Evolutionary conservation across 495 filamentous ascomycete species (phyloP).

Genomic region (Talaromyces borbonicus): DNA sequence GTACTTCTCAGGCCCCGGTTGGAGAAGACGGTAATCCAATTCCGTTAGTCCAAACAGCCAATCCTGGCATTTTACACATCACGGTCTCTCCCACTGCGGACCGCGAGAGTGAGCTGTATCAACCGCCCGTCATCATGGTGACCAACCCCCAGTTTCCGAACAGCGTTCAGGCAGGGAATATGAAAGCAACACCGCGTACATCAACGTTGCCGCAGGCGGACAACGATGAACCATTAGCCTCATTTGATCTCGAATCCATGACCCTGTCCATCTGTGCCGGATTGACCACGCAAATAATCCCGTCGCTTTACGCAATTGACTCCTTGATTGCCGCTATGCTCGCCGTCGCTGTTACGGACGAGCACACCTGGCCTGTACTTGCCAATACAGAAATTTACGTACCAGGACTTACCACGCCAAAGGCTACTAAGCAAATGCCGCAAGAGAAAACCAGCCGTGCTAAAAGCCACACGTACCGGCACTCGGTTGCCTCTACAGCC

Average conservation of each 20-base stretch:
- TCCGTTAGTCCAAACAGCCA: conserved; percentile 40
- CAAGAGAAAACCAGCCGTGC: no score
- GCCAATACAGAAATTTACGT: conserved; percentile 24
- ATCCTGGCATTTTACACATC: conserved; percentile 29
- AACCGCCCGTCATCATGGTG: conserved; percentile 33
- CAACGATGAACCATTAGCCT: conserved; percentile 34
- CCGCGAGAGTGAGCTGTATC: conserved; percentile 12
- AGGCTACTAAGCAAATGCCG: not conserved
- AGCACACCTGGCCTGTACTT: conserved; percentile 29
- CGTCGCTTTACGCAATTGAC: conserved; percentile 65
- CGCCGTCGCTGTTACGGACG: conserved; percentile 57
- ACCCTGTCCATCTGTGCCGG: conserved; percentile 38
- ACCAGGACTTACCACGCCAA: not conserved
- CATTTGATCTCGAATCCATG: conserved; percentile 38
- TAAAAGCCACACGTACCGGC: not conserved
- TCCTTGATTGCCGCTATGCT: conserved; percentile 59
- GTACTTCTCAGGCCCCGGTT: conserved; percentile 39
- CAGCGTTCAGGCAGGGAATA: conserved; percentile 24
- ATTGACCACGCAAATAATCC: conserved; percentile 31
- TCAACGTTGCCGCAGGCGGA: conserved; percentile 36
- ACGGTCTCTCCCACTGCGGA: conserved; percentile 27
- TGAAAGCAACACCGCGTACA: conserved; percentile 31
- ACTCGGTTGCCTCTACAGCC: conserved; percentile 1
- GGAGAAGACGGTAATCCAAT: conserved; percentile 50
- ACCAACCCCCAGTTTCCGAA: conserved; percentile 29